These are phyloP conservation scores for Phytophthora aleatoria DNA, from an alignment of 352 stramenopile genomes.

Conservation along the genomic window DNA sequence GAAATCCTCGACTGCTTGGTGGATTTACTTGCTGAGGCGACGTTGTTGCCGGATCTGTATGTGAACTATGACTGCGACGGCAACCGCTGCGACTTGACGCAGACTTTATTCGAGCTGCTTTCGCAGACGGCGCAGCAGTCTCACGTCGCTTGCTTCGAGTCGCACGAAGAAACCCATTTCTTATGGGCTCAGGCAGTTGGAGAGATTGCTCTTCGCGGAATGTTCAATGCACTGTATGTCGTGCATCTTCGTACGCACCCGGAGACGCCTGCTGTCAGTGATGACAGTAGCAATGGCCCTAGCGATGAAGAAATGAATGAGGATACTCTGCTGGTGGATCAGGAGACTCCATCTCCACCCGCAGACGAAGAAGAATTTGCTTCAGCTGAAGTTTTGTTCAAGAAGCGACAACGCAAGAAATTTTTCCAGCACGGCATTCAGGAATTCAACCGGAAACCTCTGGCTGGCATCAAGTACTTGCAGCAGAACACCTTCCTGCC, in stretches of 20 bases:
- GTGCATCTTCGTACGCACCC: slow-evolving; percentile 64
- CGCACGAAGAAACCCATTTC: slow-evolving; percentile 73
- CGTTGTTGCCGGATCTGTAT: slow-evolving; percentile 96
- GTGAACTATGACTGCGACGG: slow-evolving; percentile 99
- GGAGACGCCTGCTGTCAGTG: slow-evolving; percentile 17
- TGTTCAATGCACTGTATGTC: slow-evolving; percentile 83
- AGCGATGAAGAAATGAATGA: slow-evolving; percentile 39
- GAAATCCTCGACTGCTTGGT: slow-evolving; percentile 93
- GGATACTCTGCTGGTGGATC: slow-evolving; percentile 39
- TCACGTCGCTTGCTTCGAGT: slow-evolving; percentile 69
- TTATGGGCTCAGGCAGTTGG: slow-evolving; percentile 70
- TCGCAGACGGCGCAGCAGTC: slow-evolving; percentile 77
- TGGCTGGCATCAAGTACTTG: slow-evolving; percentile 89
- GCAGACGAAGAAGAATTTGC: slow-evolving; percentile 34
- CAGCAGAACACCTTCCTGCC: slow-evolving; percentile 82
- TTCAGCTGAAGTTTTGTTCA: slow-evolving; percentile 56
- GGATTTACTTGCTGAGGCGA: slow-evolving; percentile 96
- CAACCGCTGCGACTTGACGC: slow-evolving; percentile 90
- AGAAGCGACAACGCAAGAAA: slow-evolving; percentile 78
- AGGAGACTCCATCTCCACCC: slow-evolving; percentile 15
- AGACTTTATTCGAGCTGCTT: slow-evolving; percentile 96
- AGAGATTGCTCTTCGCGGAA: slow-evolving; percentile 65
- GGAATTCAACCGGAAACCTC: slow-evolving; percentile 95
- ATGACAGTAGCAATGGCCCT: slow-evolving; percentile 19
- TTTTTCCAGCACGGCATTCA: slow-evolving; percentile 87